Conservation (phyloP, 139 green algal genomes). For the Chlamydomonas incerta region DNA sequence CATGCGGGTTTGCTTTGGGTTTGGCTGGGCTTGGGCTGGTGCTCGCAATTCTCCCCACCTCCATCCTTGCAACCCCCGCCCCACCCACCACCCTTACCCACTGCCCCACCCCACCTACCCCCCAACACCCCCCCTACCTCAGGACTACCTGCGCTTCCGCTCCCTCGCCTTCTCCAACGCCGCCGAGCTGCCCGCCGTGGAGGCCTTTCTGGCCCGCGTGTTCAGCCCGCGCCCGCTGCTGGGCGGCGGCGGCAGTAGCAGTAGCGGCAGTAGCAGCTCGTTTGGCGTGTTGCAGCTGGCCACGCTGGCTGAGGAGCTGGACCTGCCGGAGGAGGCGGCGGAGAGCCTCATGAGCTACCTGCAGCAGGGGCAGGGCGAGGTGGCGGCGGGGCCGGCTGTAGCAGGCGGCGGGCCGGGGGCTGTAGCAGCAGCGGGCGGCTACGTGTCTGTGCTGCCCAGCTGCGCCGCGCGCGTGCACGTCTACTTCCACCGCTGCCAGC, state of each 20-base stretch:
- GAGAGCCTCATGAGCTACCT: slow-evolving; percentile 85
- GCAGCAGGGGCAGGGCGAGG: slow-evolving; percentile 44
- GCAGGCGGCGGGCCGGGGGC: not conserved
- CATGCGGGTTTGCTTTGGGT: too few species aligned
- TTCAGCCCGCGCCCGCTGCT: slow-evolving; percentile 51
- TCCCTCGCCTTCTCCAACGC: slow-evolving; percentile 56
- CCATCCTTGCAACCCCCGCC: not conserved
- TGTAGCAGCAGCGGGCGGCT: not conserved
- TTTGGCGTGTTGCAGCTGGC: slow-evolving; percentile 59
- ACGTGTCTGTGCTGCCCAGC: slow-evolving; percentile 57
- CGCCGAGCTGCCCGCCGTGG: slow-evolving; percentile 54
- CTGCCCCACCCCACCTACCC: not conserved
- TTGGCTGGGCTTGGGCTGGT: too few species aligned
- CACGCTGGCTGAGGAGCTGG: slow-evolving; percentile 52
- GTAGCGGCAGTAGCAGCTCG: not conserved
- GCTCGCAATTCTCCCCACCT: not conserved
- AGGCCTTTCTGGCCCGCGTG: slow-evolving; percentile 64
- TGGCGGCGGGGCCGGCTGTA: not conserved
- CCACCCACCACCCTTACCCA: too few species aligned
- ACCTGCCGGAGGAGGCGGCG: slow-evolving; percentile 80
- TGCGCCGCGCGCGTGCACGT: slow-evolving; percentile 49
- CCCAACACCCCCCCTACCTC: not conserved
- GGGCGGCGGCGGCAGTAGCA: slow-evolving; percentile 3
- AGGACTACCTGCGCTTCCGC: slow-evolving; percentile 31
- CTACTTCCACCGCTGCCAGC: slow-evolving; percentile 55